Percentiles rank a stretch among this genome's conserved stretches.
Conservation (phyloP, 495 filamentous ascomycete genomes). For the Talaromyces proteolyticus region DNA sequence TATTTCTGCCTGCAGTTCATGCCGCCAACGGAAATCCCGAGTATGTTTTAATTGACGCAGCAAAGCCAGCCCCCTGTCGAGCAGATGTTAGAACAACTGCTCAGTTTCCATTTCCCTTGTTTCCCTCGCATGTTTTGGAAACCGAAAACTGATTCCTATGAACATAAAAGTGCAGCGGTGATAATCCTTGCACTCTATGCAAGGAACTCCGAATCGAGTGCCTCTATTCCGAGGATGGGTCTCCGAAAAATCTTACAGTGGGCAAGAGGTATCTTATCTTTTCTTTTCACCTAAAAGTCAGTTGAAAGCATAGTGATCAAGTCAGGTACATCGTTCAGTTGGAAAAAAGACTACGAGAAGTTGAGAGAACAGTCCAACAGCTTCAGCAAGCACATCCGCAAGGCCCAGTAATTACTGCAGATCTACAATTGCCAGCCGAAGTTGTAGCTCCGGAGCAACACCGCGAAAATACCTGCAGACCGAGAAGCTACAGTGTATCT, state of each 20-base stretch:
- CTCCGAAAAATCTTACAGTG: conserved; percentile 8
- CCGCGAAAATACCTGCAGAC: not conserved
- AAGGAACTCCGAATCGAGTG: conserved; percentile 9
- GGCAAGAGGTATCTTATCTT: conserved; percentile 6
- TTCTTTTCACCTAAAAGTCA: not conserved
- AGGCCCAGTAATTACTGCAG: not conserved
- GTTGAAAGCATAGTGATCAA: not conserved
- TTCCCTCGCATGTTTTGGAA: no score
- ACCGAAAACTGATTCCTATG: not conserved
- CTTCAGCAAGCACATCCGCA: not conserved
- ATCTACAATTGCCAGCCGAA: not conserved
- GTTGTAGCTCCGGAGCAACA: not conserved
- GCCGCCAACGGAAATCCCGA: conserved; percentile 12
- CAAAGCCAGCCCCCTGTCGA: not conserved
- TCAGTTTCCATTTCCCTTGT: not conserved
- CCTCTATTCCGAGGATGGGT: conserved; percentile 6
- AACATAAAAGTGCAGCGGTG: not conserved
- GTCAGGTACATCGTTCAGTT: not conserved
- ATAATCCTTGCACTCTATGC: conserved; percentile 8
- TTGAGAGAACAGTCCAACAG: not conserved
- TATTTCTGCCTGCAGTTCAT: conserved; percentile 8
- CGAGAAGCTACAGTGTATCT: not conserved
- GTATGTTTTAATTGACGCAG: not conserved
- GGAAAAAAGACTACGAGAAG: not conserved
- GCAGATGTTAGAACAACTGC: not conserved